Evolutionary conservation across 2,329 filamentous ascomycete genomes (phyloP), one percentile per base, ranked within the genome.

Genomic region (Neofusicoccum parvum): DNA sequence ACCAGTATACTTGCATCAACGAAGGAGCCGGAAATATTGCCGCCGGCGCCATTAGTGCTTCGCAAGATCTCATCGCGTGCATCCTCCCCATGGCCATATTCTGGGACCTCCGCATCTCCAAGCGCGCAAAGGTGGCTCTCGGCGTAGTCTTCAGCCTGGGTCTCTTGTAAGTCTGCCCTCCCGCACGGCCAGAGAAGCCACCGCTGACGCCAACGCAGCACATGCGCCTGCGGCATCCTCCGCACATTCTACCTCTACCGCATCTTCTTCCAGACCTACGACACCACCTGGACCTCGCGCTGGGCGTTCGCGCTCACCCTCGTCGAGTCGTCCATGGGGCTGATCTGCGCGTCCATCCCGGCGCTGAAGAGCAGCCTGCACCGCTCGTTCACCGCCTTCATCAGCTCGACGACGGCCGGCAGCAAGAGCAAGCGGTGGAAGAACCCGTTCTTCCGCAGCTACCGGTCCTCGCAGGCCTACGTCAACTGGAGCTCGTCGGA

Each of bases 141-240:
- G 79, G 81, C 50, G 78, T 80, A 53, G 76, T 83, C 69, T 76
- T 80, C 74, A 79, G 72, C 5, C 65, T 81, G 7, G 79, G 82
- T 1, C 72, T 82, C 4, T 72, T 83, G 75, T 80, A 67, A 71
- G 71, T 71, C 2, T 20, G 27, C 27, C n/a, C 15, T 3, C 34
- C 3, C 20, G 9, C 15, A 37, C n/a, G 9, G 5, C 5, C 20
- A 43, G 3, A 11, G n/a, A 27, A 15, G 36, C 50, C 5, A 20
- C 6, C 5, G 6, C 34, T 54, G 20, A 54, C 10, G 14, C 27
- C 27, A 17, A 2, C 15, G n/a, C 59, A 62, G 59, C 41, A 51
- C 49, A 14, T 77, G 74, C 50, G 69, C 76, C 7, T 76, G 74
- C 46, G 75, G 78, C 50, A 70, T 76, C 15, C 67, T 80, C 64